Conservation (phyloP, 192 early-diverging fungal genomes). For the Coemansia sp. region DNA sequence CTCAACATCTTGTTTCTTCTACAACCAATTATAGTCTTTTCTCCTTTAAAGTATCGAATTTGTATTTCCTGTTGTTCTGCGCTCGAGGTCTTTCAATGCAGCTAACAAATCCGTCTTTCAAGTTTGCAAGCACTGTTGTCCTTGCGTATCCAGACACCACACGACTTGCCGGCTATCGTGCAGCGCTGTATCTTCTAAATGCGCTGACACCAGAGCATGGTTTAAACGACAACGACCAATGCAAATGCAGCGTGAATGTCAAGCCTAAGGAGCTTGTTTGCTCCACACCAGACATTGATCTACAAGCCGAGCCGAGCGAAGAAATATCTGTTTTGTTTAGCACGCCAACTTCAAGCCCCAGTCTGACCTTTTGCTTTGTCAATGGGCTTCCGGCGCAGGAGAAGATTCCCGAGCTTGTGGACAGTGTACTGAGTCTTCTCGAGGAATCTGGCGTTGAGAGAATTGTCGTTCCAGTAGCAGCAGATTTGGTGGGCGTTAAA, state of each 20-base stretch:
- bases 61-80: not conserved
- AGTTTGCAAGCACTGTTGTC: conserved; percentile 31
- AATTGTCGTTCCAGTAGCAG: conserved; percentile 31
- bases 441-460: conserved; percentile 27
- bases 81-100: conserved; percentile 15
- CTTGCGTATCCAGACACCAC: conserved; percentile 49
- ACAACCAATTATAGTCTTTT: too few relatives aligned
- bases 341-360: conserved; percentile 1
- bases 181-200: conserved; percentile 34
- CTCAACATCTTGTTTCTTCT: too few relatives aligned
- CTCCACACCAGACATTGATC: not conserved
- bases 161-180: conserved; percentile 44
- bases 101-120: conserved; percentile 25
- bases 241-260: not conserved
- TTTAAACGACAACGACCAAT: not conserved
- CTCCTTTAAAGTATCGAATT: not conserved
- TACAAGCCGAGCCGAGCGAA: not conserved
- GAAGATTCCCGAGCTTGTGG: conserved; percentile 30
- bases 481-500: conserved; percentile 18
- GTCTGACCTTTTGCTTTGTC: conserved; percentile 38
- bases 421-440: conserved; percentile 17
- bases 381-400: conserved; percentile 36
- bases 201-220: conserved; percentile 7
- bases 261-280: not conserved
- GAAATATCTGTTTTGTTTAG: conserved; percentile 19